A percentile compares a stretch with the other conserved stretches of the same genome.
Conservation (phyloP, 805 yeast species). For the Cyberlindnera sargentensis region DNA sequence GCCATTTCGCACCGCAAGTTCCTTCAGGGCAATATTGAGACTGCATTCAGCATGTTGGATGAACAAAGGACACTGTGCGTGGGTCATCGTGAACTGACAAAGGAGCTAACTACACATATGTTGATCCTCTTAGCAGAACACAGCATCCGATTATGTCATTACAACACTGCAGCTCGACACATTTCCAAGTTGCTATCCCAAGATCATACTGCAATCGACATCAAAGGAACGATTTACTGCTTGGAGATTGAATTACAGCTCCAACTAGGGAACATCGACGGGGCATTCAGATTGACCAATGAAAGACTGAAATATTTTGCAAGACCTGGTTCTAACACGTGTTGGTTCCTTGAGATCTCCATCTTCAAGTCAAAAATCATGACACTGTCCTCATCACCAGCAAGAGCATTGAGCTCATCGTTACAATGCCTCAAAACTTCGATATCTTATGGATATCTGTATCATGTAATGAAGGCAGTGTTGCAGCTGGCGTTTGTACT, state of each 20-base stretch:
- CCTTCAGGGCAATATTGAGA: constrained; percentile 34
- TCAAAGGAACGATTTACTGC: constrained; percentile 23
- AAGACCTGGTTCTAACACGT: constrained; percentile 25
- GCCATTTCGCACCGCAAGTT: constrained; percentile 33
- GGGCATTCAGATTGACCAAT: constrained; percentile 19
- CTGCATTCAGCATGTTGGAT: constrained; percentile 31
- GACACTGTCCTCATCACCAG: constrained; percentile 35
- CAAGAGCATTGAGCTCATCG: constrained; percentile 43
- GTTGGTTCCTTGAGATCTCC: constrained; percentile 40
- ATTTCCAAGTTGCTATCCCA: constrained; percentile 20
- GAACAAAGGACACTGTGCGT: constrained; percentile 21
- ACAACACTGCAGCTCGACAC: constrained; percentile 19
- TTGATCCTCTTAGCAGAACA: constrained; percentile 32
- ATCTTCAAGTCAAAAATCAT: constrained; percentile 41
- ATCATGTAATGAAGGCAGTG: constrained; percentile 40
- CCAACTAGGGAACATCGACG: constrained; percentile 16
- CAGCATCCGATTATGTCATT: constrained; percentile 23
- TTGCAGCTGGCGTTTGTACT: constrained; percentile 40
- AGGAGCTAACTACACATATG: constrained; percentile 34
- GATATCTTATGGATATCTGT: constrained; percentile 36
- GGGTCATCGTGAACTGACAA: constrained; percentile 25
- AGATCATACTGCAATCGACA: constrained; percentile 21
- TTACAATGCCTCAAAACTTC: constrained; percentile 45
- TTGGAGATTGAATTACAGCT: constrained; percentile 19
- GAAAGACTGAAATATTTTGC: constrained; percentile 11